Evolutionary conservation across 352 stramenopile species (phyloP).

Genomic region (Globisporangium ultimum): DNA sequence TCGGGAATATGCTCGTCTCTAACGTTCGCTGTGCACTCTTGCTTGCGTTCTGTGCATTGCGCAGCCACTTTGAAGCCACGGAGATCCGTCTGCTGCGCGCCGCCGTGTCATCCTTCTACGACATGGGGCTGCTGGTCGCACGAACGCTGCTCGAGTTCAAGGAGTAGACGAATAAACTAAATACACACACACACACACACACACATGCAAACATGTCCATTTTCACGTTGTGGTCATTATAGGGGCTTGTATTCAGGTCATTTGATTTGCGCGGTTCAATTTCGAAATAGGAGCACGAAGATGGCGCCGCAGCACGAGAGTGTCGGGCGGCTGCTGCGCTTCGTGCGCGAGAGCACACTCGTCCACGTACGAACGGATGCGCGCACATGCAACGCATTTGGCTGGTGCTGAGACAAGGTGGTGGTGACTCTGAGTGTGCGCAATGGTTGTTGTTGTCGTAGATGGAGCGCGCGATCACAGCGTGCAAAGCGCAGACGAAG

Average conservation of each 20-base stretch:
- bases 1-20: not conserved
- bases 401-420: not conserved
- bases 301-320: slow-evolving; percentile 17
- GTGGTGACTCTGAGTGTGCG: not conserved
- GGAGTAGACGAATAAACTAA: slow-evolving; percentile 32
- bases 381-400: too few relatives aligned
- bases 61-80: slow-evolving; percentile 76
- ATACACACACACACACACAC: too few relatives aligned
- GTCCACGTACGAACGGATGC: slow-evolving; percentile 32
- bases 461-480: slow-evolving; percentile 39
- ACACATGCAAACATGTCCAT: too few relatives aligned
- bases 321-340: slow-evolving; percentile 38
- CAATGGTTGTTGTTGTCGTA: slow-evolving; percentile 9
- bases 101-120: slow-evolving; percentile 85
- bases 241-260: slow-evolving; percentile 7
- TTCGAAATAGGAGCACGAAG: slow-evolving; percentile 8
- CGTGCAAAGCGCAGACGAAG: not conserved
- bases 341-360: slow-evolving; percentile 32
- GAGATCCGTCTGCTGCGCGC: slow-evolving; percentile 82
- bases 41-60: not conserved
- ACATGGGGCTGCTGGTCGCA: slow-evolving; percentile 74
- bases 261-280: not conserved
- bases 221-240: not conserved
- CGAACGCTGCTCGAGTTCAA: slow-evolving; percentile 86
- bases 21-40: not conserved